Evolutionary conservation across 148 eudicot genomes (phyloP), one percentile per base, ranked within the genome.

Genomic region (Camellia japonica): DNA sequence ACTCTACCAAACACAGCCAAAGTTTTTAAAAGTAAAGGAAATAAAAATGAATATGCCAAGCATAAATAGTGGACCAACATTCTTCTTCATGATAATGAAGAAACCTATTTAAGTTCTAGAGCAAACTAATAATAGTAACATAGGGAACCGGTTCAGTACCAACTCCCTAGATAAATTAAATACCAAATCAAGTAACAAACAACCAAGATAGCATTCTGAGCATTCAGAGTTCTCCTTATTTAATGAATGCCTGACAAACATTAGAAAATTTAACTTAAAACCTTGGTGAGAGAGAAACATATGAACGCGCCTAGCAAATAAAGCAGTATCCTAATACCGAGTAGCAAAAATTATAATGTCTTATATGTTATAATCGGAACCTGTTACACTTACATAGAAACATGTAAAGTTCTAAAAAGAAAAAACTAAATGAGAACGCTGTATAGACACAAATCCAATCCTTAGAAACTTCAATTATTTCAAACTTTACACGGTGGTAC

Each of bases 81-180:
- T 68, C 38, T 71, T 51, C 56, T 71, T 6, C 41, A 20, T 47
- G 58, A 68, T 44, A 60, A n/a, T 18, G 64, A 60, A 60, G 64
- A 60, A 13, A 30, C 38, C 38, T 30, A 11, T 58, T 3, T 62
- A 16, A n/a, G 6, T 62, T 62, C 20, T 62, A 8, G 30, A 62
- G 11, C 65, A 71, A 71, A 71, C 75, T 15, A 72, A 30, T 72
- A 52, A 19, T 30, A 23, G 51, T 72, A 20, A 52, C 75, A 72
- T 11, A 20, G 44, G 16, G 0, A 54, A 72, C 18, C 58, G 49
- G 6, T 8, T 43, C 71, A 68, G n/a, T 41, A 8, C 12, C 49
- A 68, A 47, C 72, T 44, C 49, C 4, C 54, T 15, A 2, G 20
- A 18, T 5, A 3, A 15, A 5, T 60, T 58, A 58, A 58, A 58